Evolutionary conservation across 2,329 filamentous ascomycete species (phyloP), one percentile per base, ranked within the genome.

Genomic region (Apiospora malaysiana): DNA sequence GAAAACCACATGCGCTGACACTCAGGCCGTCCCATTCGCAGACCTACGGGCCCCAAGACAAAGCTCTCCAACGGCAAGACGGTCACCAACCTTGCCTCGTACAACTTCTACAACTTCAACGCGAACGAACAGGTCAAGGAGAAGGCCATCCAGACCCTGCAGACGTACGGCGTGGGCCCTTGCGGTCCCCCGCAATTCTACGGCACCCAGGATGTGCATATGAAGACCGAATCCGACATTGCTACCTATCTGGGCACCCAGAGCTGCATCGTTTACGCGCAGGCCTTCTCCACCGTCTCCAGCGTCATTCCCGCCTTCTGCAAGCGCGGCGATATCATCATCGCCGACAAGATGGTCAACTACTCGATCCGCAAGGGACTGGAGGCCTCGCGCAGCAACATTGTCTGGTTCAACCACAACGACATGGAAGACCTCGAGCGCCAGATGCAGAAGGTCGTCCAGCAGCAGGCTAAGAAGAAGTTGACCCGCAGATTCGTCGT

Each of bases 101-200:
- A 94, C 84, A 99, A 99, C 82, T 97, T 96, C 82, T 98, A 97
- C 86, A 98, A 99, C 84, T 94, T 99, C 82, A 94, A 97, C 74
- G 90, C 90, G 69, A 98, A 97, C 80, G 95, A 98, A 73, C 89
- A 91, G 46, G 91, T 99, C 77, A 97, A 97, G 79, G 94, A 98
- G 76, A 97, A 97, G 81, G 96, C 95, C 1, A 94, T 99, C 73
- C 92, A 95, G 81, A 97, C 95, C 0, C 88, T 99, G 49, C 93
- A 95, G 72, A 97, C 93, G 25, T 99, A 99, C 77, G 96, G 96
- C 70, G 97, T 99, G 51, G 97, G 96, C 10, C 95, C 96, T 71
- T 99, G 96, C 80, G 96, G 96, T 25, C 96, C 96, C 23, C 96
- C 96, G 7, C 95, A 97, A 74, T 99, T 99, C 84, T 99, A 99